These are phyloP conservation scores for Euphorbia celastroides DNA, from an alignment of 441 rosid species.

Conservation along the genomic window DNA sequence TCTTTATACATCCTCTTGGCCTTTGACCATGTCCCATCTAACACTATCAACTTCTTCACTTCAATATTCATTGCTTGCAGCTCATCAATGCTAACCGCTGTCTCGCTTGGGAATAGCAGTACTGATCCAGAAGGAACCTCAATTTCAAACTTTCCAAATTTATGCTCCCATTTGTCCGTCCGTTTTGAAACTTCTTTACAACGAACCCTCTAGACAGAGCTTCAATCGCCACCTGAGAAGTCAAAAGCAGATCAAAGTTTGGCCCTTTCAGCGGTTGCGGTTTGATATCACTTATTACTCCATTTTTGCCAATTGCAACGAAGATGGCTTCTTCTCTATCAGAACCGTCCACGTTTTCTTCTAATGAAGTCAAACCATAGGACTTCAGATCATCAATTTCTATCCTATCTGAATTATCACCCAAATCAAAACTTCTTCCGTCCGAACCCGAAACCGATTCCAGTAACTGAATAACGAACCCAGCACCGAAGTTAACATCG, in stretches of 20 bases:
- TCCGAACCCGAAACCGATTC: constrained; percentile 15
- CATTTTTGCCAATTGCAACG: constrained; percentile 41
- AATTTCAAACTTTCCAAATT: constrained; percentile 47
- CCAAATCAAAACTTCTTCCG: constrained; percentile 24
- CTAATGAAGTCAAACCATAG: constrained; percentile 14
- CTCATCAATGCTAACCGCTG: constrained; percentile 39
- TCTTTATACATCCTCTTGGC: constrained; percentile 71
- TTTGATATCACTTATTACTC: constrained; percentile 31
- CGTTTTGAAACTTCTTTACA: constrained; percentile 41
- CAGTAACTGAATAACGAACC: constrained; percentile 39
- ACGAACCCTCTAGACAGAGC: constrained; percentile 57
- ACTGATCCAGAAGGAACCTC: constrained; percentile 61
- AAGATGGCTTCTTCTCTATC: constrained; percentile 25
- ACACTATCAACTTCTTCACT: constrained; percentile 62
- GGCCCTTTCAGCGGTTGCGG: constrained; percentile 23
- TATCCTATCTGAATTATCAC: constrained; percentile 9
- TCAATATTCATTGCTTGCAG: constrained; percentile 36
- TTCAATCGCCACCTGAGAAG: constrained; percentile 30
- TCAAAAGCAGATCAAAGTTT: constrained; percentile 38
- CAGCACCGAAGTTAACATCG: constrained; percentile 55
- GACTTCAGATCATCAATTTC: constrained; percentile 11
- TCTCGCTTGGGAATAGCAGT: constrained; percentile 55
- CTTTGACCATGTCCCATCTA: constrained; percentile 86
- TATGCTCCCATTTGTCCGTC: constrained; percentile 6
- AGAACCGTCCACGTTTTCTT: constrained; percentile 1